phyloP scores from a whole-genome alignment of 2,329 filamentous ascomycete genomes.

The Neurospora crassa region DNA sequence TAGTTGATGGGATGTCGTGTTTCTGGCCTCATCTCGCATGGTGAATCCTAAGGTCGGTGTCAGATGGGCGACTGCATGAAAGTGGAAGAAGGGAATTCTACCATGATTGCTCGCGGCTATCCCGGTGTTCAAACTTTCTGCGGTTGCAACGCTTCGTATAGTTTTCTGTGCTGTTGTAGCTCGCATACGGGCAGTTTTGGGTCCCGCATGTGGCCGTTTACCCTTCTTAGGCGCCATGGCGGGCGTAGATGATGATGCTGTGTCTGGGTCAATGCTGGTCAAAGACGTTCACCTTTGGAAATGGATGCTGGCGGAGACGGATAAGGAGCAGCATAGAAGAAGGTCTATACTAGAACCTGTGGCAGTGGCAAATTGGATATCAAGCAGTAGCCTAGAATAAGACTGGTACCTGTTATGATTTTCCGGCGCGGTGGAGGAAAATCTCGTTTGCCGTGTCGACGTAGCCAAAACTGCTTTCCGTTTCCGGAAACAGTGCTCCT shows the following conservation, averaged over 20 bases:
- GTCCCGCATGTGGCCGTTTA: constrained; percentile 14
- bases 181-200: constrained; percentile 13
- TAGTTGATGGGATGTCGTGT: constrained; percentile 37
- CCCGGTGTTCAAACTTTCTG: not conserved
- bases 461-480: not conserved
- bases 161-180: constrained; percentile 5
- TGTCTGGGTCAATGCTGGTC: not conserved
- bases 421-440: not conserved
- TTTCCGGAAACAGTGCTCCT: not conserved
- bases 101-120: not conserved
- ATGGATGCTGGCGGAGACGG: not conserved
- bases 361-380: not conserved
- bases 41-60: constrained; percentile 24
- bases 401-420: not conserved
- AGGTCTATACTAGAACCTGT: not conserved
- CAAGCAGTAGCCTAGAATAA: not conserved
- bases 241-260: constrained; percentile 9
- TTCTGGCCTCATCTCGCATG: constrained; percentile 39
- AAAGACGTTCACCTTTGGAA: not conserved
- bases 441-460: not conserved
- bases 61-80: not conserved
- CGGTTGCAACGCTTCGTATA: constrained; percentile 1
- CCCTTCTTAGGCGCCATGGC: constrained; percentile 10
- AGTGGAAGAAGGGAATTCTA: not conserved
- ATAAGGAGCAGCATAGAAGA: not conserved